Conservation (phyloP, 306 rosid genomes). For the Trichosanthes truncata region DNA sequence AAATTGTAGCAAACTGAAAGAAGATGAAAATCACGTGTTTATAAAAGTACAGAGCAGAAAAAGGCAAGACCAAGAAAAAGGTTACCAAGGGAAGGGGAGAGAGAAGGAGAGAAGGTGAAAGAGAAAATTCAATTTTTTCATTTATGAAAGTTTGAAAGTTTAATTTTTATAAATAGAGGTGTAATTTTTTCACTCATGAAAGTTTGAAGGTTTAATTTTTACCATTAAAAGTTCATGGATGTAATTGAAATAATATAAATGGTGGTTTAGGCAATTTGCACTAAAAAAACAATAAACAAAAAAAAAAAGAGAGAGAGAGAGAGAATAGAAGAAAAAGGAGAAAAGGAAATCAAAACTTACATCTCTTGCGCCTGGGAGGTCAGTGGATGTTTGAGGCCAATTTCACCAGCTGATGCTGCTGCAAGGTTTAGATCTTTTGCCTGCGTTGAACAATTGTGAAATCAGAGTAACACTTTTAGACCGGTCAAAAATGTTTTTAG, state of each 20-base stretch:
- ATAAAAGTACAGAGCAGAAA: not conserved
- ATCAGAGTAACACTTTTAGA: not conserved
- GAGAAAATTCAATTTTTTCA: not conserved
- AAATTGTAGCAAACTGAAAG: not conserved
- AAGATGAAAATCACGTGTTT: not conserved
- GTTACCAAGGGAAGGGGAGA: not conserved
- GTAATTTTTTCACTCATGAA: not conserved
- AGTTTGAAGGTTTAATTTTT: not conserved
- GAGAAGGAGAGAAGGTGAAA: not conserved
- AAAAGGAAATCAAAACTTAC: slow-evolving; percentile 23
- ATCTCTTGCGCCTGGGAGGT: slow-evolving; percentile 62
- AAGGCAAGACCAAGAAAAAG: not conserved
- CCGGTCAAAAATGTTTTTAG: not conserved
- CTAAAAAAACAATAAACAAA: not conserved
- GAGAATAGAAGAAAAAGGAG: slow-evolving; percentile 5
- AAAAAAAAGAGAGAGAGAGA: slow-evolving; percentile 7
- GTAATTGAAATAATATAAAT: not conserved
- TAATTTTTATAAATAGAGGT: too few relatives aligned
- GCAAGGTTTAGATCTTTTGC: slow-evolving; percentile 78
- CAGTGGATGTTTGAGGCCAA: slow-evolving; percentile 51
- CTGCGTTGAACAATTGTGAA: slow-evolving; percentile 23
- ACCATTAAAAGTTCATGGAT: too few relatives aligned
- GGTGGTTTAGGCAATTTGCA: not conserved
- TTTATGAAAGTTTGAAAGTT: not conserved
- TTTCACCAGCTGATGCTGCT: slow-evolving; percentile 56